phyloP scores from a whole-genome alignment of 1,139 yeast genomes.

The Candida sojae region DNA sequence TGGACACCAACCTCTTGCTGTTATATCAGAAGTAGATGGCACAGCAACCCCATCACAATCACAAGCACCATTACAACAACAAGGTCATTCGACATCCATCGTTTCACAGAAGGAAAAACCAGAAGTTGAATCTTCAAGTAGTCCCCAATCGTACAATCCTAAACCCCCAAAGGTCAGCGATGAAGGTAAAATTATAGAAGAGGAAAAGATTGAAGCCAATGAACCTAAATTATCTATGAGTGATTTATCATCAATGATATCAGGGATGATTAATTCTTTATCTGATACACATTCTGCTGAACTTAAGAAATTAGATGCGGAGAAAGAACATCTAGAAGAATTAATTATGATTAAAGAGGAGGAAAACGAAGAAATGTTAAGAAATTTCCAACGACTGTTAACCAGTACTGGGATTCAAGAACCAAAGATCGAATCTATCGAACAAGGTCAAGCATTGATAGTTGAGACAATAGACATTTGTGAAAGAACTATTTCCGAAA shows the following conservation, averaged over 20 bases:
- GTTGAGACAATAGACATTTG: constrained; percentile 20
- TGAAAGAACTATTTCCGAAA: constrained; percentile 32
- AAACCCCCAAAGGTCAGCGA: constrained; percentile 38
- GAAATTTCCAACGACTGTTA: constrained; percentile 10
- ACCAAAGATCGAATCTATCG: constrained; percentile 24
- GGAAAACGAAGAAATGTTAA: constrained; percentile 11
- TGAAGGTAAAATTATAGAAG: constrained; percentile 27
- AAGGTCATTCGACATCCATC: no score
- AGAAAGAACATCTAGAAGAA: constrained; percentile 20
- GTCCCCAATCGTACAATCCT: constrained; percentile 23
- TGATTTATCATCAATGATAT: constrained; percentile 40
- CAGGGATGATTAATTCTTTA: constrained; percentile 46
- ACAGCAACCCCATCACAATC: background rate
- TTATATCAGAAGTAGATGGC: constrained; percentile 31
- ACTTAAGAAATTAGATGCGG: constrained; percentile 22
- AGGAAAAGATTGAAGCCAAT: constrained; percentile 8
- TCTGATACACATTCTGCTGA: constrained; percentile 40
- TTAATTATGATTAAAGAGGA: constrained; percentile 15
- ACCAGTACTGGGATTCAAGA: constrained; percentile 23
- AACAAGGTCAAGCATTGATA: constrained; percentile 28
- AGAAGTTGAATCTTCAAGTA: background rate
- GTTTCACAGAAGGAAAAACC: background rate
- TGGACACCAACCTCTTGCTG: constrained; percentile 35
- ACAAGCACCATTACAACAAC: background rate
- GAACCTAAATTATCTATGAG: constrained; percentile 25